Evolutionary conservation across 1,284 basidiomycete species (phyloP), one percentile per base, ranked within the genome.

Genomic region (Blastosporella zonata): DNA sequence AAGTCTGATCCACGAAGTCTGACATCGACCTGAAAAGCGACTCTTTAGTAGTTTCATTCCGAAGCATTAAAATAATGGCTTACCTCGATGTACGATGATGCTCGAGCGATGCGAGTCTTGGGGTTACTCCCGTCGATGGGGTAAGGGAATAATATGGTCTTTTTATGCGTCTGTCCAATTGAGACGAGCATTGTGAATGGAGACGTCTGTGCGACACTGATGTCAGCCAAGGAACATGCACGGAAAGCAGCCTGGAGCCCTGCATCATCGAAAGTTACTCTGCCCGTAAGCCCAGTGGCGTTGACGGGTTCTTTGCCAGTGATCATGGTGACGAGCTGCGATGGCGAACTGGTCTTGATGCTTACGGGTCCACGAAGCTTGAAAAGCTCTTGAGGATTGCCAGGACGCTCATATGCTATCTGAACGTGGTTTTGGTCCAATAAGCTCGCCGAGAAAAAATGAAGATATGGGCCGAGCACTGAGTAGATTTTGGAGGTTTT

Each of bases 31-130:
- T 63, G 27, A 25, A 9, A 47, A 20, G 38, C 3, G n/a, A 33
- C 6, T n/a, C 3, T 18, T 21, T 7, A 31, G 5, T 20, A 35
- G 12, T 13, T 9, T 18, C 2, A 18, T 42, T 20, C 13, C 31
- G 7, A 22, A 21, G 4, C 15, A 27, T 23, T 27, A 2, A 1
- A 22, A 17, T 31, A 20, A 27, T 40, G 18, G 22, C 21, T 12
- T 31, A 79, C 79, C 66, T 82, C 78, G 7, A 81, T 66, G 52
- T 75, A 81, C 17, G 59, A 66, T 2, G 78, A 81, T 53, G 73
- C 75, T 23, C 80, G 69, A 6, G 77, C 79, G 23, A 81, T 58
- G 6, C 74, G 68, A 2, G 74, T 47, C 54, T 65, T 77, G 1
- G 59, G 43, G 15, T 60, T 61, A n/a, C 46, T 46, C 7, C 58